A percentile compares a stretch with the other conserved stretches of the same genome.
Conservation (phyloP, 352 stramenopile species). For the Phytophthora capsici region DNA sequence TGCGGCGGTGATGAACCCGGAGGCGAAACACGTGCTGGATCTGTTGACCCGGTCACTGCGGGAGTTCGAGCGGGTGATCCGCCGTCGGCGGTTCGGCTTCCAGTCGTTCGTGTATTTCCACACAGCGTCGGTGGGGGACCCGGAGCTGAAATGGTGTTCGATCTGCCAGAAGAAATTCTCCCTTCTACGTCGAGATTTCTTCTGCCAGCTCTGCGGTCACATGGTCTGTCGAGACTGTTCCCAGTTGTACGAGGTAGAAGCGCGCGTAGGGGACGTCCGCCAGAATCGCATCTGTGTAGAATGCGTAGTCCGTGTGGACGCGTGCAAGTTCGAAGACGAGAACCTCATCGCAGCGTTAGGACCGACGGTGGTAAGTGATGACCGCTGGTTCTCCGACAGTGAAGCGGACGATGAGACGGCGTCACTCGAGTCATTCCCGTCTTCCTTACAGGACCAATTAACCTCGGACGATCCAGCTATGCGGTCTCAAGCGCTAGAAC, state of each 20-base stretch:
- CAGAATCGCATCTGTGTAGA: constrained; percentile 54
- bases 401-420: constrained; percentile 29
- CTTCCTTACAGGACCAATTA: constrained; percentile 30
- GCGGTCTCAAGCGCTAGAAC: constrained; percentile 43
- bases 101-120: constrained; percentile 66
- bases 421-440: constrained; percentile 11
- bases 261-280: constrained; percentile 43
- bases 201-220: constrained; percentile 59
- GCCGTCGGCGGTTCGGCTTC: constrained; percentile 64
- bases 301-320: constrained; percentile 57
- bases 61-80: constrained; percentile 63
- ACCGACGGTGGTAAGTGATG: constrained; percentile 45
- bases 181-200: constrained; percentile 49
- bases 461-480: constrained; percentile 41
- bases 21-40: constrained; percentile 57
- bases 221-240: constrained; percentile 55
- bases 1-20: constrained; percentile 56
- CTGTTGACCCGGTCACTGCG: constrained; percentile 52
- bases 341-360: constrained; percentile 51
- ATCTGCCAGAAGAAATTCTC: constrained; percentile 53
- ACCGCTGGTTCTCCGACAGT: constrained; percentile 39
- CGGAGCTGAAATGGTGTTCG: constrained; percentile 30
- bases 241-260: constrained; percentile 54
- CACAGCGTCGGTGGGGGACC: constrained; percentile 7
- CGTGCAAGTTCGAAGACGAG: constrained; percentile 59